A percentile compares a stretch with the other conserved stretches of the same genome.
Evolutionary conservation across 2,329 filamentous ascomycete genomes (phyloP).

Genomic region (Trichoderma polysporum): DNA sequence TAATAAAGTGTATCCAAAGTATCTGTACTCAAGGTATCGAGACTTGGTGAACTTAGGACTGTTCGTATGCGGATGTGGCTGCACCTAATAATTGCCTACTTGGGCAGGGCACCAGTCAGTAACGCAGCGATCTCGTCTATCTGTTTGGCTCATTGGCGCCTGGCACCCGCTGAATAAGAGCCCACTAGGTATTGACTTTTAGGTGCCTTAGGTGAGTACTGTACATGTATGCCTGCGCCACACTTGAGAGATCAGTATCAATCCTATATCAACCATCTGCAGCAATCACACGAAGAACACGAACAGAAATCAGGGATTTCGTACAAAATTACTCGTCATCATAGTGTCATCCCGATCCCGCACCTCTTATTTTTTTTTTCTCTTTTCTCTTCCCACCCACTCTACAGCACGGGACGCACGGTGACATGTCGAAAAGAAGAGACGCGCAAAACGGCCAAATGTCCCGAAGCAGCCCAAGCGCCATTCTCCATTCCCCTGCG

Average conservation of each 20-base stretch:
- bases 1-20: too few species aligned
- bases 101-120: neutral
- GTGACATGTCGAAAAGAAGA: neutral
- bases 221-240: neutral
- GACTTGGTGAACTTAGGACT: too few species aligned
- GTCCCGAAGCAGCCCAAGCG: slow-evolving; percentile 11
- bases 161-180: neutral
- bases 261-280: neutral
- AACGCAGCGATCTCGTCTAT: slow-evolving; percentile 13
- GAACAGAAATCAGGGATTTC: neutral
- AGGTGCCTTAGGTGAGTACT: neutral
- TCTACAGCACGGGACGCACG: neutral
- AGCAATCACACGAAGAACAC: neutral
- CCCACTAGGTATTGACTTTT: neutral
- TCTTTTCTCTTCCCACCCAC: neutral
- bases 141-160: neutral
- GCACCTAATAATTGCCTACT: neutral
- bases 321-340: neutral
- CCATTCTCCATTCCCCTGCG: neutral
- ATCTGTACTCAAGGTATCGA: too few species aligned
- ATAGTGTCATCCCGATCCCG: neutral
- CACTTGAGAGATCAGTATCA: neutral
- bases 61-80: neutral
- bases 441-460: slow-evolving; percentile 7
- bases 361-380: neutral